These are phyloP conservation scores for Hymenoscyphus fraxineus DNA, from an alignment of 2,329 filamentous ascomycete species.

Conservation along the genomic window DNA sequence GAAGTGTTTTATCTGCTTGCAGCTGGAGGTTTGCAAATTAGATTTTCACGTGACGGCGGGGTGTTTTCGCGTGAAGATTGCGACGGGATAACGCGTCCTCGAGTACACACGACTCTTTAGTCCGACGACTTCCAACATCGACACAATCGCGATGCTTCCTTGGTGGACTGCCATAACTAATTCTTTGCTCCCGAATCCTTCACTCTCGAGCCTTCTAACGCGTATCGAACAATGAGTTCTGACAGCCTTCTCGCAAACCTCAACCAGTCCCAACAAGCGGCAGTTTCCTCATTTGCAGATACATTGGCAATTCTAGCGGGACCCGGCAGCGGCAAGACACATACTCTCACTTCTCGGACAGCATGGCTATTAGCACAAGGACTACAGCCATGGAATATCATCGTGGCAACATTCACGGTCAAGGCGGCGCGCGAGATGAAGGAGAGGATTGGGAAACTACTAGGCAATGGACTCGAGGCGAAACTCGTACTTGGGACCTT, in stretches of 20 bases:
- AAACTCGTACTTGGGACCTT: conserved; percentile 88
- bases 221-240: conserved; percentile 26
- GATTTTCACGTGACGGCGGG: background rate
- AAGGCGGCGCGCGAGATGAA: conserved; percentile 95
- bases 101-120: background rate
- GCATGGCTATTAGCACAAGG: conserved; percentile 78
- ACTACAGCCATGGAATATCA: conserved; percentile 77
- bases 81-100: background rate
- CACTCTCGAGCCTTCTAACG: background rate
- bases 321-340: conserved; percentile 81
- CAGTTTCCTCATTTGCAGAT: conserved; percentile 59
- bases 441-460: conserved; percentile 72
- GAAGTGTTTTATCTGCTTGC: no score
- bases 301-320: conserved; percentile 62
- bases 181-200: background rate
- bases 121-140: background rate
- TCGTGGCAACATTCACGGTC: conserved; percentile 95
- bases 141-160: background rate
- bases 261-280: conserved; percentile 60
- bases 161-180: background rate
- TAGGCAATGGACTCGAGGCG: conserved; percentile 72
- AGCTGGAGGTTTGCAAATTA: background rate
- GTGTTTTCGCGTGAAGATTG: background rate
- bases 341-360: conserved; percentile 88
- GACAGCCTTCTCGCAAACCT: conserved; percentile 52